Evolutionary conservation across 2,329 filamentous ascomycete genomes (phyloP).

Genomic region (Lachnellula suecica): DNA sequence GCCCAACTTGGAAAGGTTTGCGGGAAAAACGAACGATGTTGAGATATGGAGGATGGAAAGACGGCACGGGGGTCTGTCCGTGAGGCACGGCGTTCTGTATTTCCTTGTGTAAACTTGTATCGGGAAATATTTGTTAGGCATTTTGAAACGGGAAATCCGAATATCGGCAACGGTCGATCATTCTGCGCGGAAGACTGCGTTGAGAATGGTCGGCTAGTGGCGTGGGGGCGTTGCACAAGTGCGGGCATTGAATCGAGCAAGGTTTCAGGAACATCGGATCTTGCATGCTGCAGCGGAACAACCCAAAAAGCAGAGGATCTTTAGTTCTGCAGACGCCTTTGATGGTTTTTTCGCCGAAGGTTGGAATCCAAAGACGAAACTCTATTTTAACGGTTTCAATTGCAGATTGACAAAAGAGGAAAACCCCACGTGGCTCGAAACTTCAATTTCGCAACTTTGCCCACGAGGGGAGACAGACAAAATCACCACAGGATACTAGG

Average conservation of each 20-base stretch:
- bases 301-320: neutral
- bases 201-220: neutral
- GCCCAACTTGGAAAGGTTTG: too few species aligned
- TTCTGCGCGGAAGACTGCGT: neutral
- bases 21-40: too few species aligned
- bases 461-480: too few species aligned
- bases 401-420: neutral
- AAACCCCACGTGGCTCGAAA: slow-evolving; percentile 4
- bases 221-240: neutral
- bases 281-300: slow-evolving; percentile 1
- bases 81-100: too few species aligned
- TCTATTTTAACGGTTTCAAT: too few species aligned
- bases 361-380: too few species aligned
- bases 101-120: neutral
- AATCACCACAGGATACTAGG: too few species aligned
- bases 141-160: too few species aligned
- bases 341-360: too few species aligned
- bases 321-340: neutral
- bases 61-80: too few species aligned
- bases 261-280: neutral
- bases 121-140: neutral
- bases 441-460: too few species aligned
- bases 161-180: neutral
- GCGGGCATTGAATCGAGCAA: neutral
- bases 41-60: too few species aligned